Evolutionary conservation across 1,139 yeast species (phyloP), one percentile per base, ranked within the genome.

Genomic region (Saccharomyces pastorianus): DNA sequence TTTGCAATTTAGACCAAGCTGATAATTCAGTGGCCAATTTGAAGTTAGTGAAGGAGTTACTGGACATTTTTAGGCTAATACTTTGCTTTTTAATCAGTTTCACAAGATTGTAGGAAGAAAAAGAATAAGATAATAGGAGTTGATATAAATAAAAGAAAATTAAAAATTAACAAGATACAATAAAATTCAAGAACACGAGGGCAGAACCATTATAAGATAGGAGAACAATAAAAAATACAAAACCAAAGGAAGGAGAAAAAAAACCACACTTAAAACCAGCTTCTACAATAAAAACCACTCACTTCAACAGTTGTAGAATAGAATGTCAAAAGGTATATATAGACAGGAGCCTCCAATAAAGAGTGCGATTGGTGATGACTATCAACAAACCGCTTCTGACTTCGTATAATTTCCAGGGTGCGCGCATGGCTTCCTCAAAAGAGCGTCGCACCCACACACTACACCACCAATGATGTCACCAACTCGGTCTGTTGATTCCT

Each of bases 1-100:
- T 63, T 76, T 89, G 86, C 66, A 93, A 82, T 64, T 83, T 75
- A 64, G 84, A 79, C 96, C 96, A 93, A 53, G 97, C 85, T 58
- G 91, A 83, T 64, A 89, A 80, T 60, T 88, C 95, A 53, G 84
- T 66, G 52, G 96, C 80, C 69, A 83, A 79, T 64, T 84, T 80
- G 68, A 85, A 86, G 55, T 76, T 75, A 54, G 84, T 71, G 60
- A 65, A 73, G 46, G 76, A 63, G 58, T 62, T 63, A 51, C 52
- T 49, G 50, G 68, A 59, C 54, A 65, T 64, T 63, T 58, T 64
- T 50, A 53, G 56, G 48, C 44, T 53, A 20, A 3, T 32, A 25
- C 13, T 27, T 48, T 54, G 47, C 31, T 27, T 29, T 11, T 46
- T 2, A 29, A 17, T 29, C 49, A 13, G 17, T 25, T 23, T 28